A percentile compares a stretch with the other conserved stretches of the same genome.
These are phyloP conservation scores for Xerocomus amazonicus DNA, from an alignment of 1,284 basidiomycete genomes.

Conservation along the genomic window DNA sequence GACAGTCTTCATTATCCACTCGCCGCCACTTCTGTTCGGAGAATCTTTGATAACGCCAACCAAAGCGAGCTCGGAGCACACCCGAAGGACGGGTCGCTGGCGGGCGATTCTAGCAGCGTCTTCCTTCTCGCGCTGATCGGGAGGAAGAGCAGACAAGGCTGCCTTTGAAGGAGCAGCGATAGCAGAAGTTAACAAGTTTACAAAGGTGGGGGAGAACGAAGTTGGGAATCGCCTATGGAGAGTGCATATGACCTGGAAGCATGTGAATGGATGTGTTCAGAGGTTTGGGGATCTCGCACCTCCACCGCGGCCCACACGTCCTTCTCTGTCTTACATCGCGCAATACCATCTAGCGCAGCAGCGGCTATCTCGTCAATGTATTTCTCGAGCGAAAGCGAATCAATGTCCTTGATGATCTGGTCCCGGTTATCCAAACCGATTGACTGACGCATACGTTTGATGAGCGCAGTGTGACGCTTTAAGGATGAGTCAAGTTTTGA, in stretches of 20 bases:
- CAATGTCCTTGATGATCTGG: constrained; percentile 88
- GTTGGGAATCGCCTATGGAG: constrained; percentile 86
- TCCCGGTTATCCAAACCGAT: constrained; percentile 77
- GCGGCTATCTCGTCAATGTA: constrained; percentile 94
- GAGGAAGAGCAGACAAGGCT: constrained; percentile 54
- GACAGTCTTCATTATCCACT: constrained; percentile 80
- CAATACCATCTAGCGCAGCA: constrained; percentile 83
- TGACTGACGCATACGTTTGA: constrained; percentile 84
- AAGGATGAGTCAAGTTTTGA: constrained; percentile 85
- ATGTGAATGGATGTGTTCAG: constrained; percentile 4
- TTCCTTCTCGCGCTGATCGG: constrained; percentile 92
- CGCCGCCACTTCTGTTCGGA: constrained; percentile 67
- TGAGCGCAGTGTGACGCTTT: constrained; percentile 90
- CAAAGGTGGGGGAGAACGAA: constrained; percentile 72
- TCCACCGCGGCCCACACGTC: constrained; percentile 92
- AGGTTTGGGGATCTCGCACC: constrained; percentile 43
- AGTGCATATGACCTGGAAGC: constrained; percentile 74
- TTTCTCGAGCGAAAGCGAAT: constrained; percentile 87
- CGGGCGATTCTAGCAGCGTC: constrained; percentile 76
- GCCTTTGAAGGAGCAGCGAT: constrained; percentile 64
- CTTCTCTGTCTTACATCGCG: constrained; percentile 81
- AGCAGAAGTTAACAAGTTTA: constrained; percentile 60
- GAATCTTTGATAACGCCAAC: constrained; percentile 77
- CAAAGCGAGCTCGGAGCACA: constrained; percentile 87
- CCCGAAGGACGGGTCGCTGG: constrained; percentile 82